Evolutionary conservation across 306 rosid genomes (phyloP).

Genomic region (Ziziphus jujuba): DNA sequence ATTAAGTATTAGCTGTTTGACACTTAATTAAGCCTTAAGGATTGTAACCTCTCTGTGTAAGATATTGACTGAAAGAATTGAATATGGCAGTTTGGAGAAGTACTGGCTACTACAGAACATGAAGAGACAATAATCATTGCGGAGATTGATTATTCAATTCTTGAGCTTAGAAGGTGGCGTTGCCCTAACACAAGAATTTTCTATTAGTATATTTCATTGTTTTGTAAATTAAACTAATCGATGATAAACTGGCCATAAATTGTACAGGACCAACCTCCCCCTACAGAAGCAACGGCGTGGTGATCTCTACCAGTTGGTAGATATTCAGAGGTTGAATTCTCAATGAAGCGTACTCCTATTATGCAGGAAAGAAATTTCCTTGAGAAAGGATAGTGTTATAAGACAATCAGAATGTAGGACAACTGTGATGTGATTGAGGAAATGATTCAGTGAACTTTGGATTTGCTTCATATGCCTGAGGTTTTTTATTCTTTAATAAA

Average conservation of each 20-base stretch:
- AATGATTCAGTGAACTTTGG: neutral
- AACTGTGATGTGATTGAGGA: no score
- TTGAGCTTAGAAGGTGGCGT: conserved; percentile 71
- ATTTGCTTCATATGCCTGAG: no score
- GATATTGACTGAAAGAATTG: conserved; percentile 20
- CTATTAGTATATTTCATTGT: neutral
- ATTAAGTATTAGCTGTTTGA: neutral
- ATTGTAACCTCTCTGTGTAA: no score
- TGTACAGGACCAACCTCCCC: conserved; percentile 76
- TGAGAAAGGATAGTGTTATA: neutral
- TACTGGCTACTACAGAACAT: conserved; percentile 89
- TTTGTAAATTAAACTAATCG: neutral
- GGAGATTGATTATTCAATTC: conserved; percentile 73
- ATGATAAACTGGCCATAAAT: conserved; percentile 20
- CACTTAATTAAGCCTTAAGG: conserved; percentile 7
- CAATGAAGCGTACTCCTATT: neutral
- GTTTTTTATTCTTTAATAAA: no score
- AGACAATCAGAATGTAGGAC: conserved; percentile 5
- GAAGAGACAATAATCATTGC: conserved; percentile 81
- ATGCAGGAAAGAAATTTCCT: neutral
- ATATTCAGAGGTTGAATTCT: conserved; percentile 72
- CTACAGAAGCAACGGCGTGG: conserved; percentile 85
- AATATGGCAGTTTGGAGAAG: conserved; percentile 78
- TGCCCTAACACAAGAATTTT: neutral
- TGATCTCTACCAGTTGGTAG: conserved; percentile 94